Conservation (phyloP, 352 stramenopile genomes). For the Phytopythium montanum region DNA sequence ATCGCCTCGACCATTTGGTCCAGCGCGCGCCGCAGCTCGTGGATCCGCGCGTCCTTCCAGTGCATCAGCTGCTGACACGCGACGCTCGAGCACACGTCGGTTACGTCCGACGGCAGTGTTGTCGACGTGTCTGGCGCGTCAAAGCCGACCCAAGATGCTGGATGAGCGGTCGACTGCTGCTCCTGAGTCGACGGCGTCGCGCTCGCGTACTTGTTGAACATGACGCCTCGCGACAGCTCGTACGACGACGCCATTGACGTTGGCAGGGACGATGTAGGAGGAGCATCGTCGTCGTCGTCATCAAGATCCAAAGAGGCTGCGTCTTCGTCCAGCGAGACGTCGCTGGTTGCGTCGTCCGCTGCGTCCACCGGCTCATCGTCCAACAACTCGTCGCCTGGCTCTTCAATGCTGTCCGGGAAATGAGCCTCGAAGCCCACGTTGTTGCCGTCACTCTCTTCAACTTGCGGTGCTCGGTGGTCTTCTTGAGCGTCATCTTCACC, state of each 20-base stretch:
- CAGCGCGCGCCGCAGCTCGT: constrained; percentile 28
- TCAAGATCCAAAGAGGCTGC: neutral
- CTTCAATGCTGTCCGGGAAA: neutral
- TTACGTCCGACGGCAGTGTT: constrained; percentile 1
- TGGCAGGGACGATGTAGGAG: neutral
- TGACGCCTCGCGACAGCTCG: constrained; percentile 8
- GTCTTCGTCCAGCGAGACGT: neutral
- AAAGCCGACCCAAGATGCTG: constrained; percentile 2
- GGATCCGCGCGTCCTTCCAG: constrained; percentile 30
- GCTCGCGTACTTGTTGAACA: constrained; percentile 8
- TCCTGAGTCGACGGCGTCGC: constrained; percentile 7
- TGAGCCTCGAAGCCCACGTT: neutral
- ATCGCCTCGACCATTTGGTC: constrained; percentile 39
- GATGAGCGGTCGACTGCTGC: neutral
- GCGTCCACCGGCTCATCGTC: neutral
- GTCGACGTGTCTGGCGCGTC: neutral
- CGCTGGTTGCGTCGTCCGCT: neutral
- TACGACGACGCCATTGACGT: constrained; percentile 1
- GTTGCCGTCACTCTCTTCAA: neutral
- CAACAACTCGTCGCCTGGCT: neutral
- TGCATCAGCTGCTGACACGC: constrained; percentile 21
- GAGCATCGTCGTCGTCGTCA: no score
- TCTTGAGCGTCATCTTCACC: neutral
- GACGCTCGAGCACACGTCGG: constrained; percentile 12
- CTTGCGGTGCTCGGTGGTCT: neutral